Conservation (phyloP, 257 asterid species). For the Asclepias syriaca region DNA sequence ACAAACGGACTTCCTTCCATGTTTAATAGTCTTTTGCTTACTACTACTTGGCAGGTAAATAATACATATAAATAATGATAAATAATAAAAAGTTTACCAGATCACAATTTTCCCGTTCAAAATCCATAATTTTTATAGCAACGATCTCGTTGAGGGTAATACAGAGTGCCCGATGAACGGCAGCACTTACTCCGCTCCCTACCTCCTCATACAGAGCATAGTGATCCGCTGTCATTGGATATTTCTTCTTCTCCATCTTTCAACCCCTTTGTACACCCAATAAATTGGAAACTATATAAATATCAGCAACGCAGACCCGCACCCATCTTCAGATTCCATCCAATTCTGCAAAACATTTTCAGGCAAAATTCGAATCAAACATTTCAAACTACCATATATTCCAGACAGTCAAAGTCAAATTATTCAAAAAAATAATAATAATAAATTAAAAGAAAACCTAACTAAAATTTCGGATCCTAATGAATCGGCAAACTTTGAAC, state of each 20-base stretch:
- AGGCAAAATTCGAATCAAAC: background rate
- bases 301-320: background rate
- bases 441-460: slow-evolving; percentile 3
- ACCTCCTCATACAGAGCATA: slow-evolving; percentile 76
- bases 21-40: background rate
- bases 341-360: slow-evolving; percentile 27
- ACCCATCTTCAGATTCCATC: slow-evolving; percentile 27
- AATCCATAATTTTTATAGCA: slow-evolving; percentile 88
- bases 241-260: slow-evolving; percentile 71
- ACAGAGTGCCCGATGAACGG: slow-evolving; percentile 87
- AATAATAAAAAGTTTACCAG: slow-evolving; percentile 49
- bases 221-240: slow-evolving; percentile 87
- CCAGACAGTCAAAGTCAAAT: slow-evolving; percentile 1
- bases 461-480: slow-evolving; percentile 17
- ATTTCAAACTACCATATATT: background rate
- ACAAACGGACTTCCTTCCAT: background rate
- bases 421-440: too few relatives aligned
- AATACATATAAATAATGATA: background rate
- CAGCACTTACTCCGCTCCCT: slow-evolving; percentile 90
- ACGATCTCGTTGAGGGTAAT: slow-evolving; percentile 57
- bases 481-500: background rate
- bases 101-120: slow-evolving; percentile 80
- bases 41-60: too few relatives aligned
- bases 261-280: background rate
- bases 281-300: background rate